Evolutionary conservation across 495 filamentous ascomycete genomes (phyloP), one percentile per base, ranked within the genome.

Genomic region (Neurospora sp.): DNA sequence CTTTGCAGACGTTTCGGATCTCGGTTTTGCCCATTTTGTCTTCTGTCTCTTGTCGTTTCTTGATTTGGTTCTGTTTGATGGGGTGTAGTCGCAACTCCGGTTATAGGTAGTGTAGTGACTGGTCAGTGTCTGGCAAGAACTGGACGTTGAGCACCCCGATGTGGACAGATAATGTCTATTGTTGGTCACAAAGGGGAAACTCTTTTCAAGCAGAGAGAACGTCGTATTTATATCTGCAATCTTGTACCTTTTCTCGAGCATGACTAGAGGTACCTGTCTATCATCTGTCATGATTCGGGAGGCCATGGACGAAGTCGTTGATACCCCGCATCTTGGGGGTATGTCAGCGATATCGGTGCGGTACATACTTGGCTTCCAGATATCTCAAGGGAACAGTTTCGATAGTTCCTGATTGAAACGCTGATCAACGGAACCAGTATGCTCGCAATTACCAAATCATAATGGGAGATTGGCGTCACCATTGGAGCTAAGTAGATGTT

Each of bases 1-100:
- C 93, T 78, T 91, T 93, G 71, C 91, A 83, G 22, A 89, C 91
- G 38, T 88, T 92, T 22, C 93, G 91, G 75, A 96, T 91, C 61
- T 71, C 78, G 6, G 78, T 71, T 38, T 74, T 77, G 72, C 75
- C 75, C 80, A 80, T 81, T 37, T 73, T 77, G 47, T 69, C 14
- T 7, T 69, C 5, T 38, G 22, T 20, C 6, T 31, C 27, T 61
- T 61, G 14, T 10, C 8, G 53, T 18, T 61, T 61, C 22, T 61
- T 5, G 0, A 0, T 0, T n/a, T 1, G 44, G 8, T 18, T 47
- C 20, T 27, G n/a, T 14, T 22, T 10, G n/a, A 53, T 14, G 45
- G 14, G 20, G 10, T 27, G 0, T 14, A 27, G 2, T 59, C n/a
- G 8, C 44, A 47, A 47, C n/a, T 20, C 18, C 44, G 44, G 5